phyloP scores from a whole-genome alignment of 2,329 filamentous ascomycete species.

The Venturia aucupariae region DNA sequence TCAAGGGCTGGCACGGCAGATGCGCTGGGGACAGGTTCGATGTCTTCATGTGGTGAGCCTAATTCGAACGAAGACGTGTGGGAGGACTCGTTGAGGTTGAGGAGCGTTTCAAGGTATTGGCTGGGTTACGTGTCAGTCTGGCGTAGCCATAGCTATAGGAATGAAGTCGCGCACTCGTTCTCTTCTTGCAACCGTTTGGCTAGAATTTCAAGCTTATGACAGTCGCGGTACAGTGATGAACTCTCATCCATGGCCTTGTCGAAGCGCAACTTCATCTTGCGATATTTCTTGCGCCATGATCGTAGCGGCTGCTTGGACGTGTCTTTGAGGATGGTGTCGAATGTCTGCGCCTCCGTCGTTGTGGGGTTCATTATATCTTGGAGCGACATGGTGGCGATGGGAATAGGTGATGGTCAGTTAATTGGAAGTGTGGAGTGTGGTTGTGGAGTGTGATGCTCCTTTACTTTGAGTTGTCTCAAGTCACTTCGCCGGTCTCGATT shows the following conservation, averaged over 20 bases:
- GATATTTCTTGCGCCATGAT: constrained; percentile 68
- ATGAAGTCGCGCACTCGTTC: constrained; percentile 63
- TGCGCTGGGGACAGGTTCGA: constrained; percentile 19
- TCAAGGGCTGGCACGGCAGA: constrained; percentile 21
- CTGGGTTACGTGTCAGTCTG: constrained; percentile 37
- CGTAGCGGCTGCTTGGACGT: constrained; percentile 14
- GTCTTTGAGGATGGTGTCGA: constrained; percentile 14
- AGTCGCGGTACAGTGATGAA: constrained; percentile 71
- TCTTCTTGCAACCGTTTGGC: constrained; percentile 79
- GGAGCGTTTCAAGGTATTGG: constrained; percentile 76
- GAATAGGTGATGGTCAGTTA: background rate
- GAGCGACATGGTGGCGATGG: constrained; percentile 7
- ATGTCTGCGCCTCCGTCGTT: constrained; percentile 10
- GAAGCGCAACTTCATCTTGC: constrained; percentile 75
- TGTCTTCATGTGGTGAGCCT: constrained; percentile 19
- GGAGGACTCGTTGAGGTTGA: constrained; percentile 78
- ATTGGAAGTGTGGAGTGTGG: background rate
- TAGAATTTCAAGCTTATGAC: constrained; percentile 70
- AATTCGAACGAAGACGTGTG: constrained; percentile 77
- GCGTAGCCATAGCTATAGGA: constrained; percentile 16
- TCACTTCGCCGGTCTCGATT: constrained; percentile 1
- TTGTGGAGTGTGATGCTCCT: background rate
- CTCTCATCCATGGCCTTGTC: constrained; percentile 70
- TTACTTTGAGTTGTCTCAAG: background rate
- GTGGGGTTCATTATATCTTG: constrained; percentile 11